phyloP scores from a whole-genome alignment of 2,329 filamentous ascomycete species.

The Ophiostoma angusticollis region DNA sequence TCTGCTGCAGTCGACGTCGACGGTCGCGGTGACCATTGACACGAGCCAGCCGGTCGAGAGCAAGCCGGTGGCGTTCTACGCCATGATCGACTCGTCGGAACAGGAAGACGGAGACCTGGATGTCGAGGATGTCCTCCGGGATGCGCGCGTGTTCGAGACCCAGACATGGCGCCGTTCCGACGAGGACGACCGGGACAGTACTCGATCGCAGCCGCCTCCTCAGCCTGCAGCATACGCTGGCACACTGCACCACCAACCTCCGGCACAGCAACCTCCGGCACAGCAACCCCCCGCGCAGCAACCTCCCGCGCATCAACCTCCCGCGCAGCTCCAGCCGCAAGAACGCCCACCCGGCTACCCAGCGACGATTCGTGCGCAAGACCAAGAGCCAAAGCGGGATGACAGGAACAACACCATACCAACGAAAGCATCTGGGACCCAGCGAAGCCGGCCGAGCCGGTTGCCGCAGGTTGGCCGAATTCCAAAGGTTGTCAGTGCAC shows the following conservation, averaged over 20 bases:
- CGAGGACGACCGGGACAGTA: not conserved
- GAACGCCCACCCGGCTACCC: no score
- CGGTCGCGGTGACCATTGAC: slow-evolving; percentile 36
- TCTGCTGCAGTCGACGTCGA: slow-evolving; percentile 23
- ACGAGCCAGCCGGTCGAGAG: slow-evolving; percentile 35
- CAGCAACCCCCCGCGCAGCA: no score
- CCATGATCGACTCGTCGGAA: slow-evolving; percentile 48
- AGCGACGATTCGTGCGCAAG: not conserved
- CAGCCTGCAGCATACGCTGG: no score
- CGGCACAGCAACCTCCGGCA: not conserved
- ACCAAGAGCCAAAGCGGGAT: not conserved
- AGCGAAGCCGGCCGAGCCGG: slow-evolving; percentile 40
- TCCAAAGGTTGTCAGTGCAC: slow-evolving; percentile 62
- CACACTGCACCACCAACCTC: not conserved
- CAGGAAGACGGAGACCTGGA: slow-evolving; percentile 31
- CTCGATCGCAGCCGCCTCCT: no score
- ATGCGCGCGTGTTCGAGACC: slow-evolving; percentile 28
- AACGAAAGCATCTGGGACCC: not conserved
- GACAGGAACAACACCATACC: not conserved
- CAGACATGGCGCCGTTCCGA: not conserved
- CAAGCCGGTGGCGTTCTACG: slow-evolving; percentile 46
- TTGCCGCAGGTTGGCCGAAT: slow-evolving; percentile 76
- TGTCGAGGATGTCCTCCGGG: slow-evolving; percentile 36
- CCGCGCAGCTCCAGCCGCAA: not conserved
- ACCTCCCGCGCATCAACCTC: not conserved